These are phyloP conservation scores for Craspedostauros australis DNA, from an alignment of 108 stramenopile species.

Conservation along the genomic window DNA sequence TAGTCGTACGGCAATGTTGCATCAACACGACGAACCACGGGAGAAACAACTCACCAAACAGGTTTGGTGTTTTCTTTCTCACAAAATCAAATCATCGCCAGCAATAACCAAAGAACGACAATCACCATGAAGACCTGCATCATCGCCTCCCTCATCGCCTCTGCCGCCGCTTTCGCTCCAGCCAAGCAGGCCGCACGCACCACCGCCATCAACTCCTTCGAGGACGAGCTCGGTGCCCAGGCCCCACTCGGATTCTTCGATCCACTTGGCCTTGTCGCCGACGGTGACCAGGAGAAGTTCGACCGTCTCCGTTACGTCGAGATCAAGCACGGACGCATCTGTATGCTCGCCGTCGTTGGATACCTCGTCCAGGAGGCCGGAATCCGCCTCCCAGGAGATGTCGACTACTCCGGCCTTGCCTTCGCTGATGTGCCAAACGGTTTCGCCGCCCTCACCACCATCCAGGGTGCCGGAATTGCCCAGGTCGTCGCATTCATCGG, in stretches of 20 bases:
- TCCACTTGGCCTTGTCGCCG: conserved; percentile 53
- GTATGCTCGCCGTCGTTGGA: conserved; percentile 33
- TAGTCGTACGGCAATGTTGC: too few relatives aligned
- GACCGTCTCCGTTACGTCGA: conserved; percentile 76
- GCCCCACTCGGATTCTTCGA: conserved; percentile 52
- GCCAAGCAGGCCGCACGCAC: conserved; percentile 12
- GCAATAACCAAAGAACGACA: neutral
- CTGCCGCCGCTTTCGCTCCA: conserved; percentile 32
- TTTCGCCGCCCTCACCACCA: conserved; percentile 35
- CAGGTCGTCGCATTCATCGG: conserved; percentile 64
- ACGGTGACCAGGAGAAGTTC: conserved; percentile 42
- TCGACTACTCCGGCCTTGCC: conserved; percentile 21
- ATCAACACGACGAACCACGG: too few relatives aligned
- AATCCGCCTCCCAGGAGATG: conserved; percentile 54
- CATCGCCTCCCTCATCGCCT: conserved; percentile 33
- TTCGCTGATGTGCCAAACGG: conserved; percentile 52
- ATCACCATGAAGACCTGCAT: conserved; percentile 34
- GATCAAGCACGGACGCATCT: conserved; percentile 85
- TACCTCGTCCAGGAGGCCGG: conserved; percentile 25
- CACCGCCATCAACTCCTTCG: conserved; percentile 58
- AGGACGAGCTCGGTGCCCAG: conserved; percentile 79
- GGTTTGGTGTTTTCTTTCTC: too few relatives aligned
- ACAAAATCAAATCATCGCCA: neutral
- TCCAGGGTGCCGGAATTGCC: conserved; percentile 42
- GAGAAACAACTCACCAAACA: too few relatives aligned